Base-by-base conservation (phyloP, 768 basidiomycete genomes). In the Lentinus brumalis region DNA sequence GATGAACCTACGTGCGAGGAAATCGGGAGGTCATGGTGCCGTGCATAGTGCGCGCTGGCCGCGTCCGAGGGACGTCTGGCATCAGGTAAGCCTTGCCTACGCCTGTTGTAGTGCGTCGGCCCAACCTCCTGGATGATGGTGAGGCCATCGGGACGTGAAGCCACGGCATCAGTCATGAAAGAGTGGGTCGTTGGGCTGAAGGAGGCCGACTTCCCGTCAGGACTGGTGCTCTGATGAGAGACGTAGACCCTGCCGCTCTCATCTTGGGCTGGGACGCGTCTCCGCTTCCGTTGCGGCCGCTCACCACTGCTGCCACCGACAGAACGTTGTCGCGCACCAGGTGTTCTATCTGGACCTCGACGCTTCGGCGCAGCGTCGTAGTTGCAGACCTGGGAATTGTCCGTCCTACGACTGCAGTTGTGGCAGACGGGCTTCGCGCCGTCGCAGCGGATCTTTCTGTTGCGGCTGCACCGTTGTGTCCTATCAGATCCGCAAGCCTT, bases 381-480 rank as follows among this genome's bases (percentile, higher is more conserved):
- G 53, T 76, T 70, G 69, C 91, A 93, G 49, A 81, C 79, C 46
- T 66, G 61, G 15, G 60, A 58, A n/a, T 61, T 60, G 32, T 67
- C 67, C n/a, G 60, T 44, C 41, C 88, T 81, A 63, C 83, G 83
- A 42, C 76, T 73, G 68, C 91, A 93, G 67, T 91, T 91, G 68
- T 88, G 83, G 68, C 91, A 93, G 10, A 79, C 68, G 10, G 91
- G 91, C 64, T 87, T 91, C 9, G 86, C 86, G 55, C 91, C 91
- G 70, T 92, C 91, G 71, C 91, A 93, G 5, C 91, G 86, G 63
- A 89, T 91, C 69, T 93, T 93, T 29, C 90, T 83, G 15, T 79
- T 82, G 29, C 91, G 90, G 69, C 91, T 92, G 64, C 11, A 44
- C 46, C 35, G 53, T 69, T 12, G 14, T 26, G 4, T 18, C 29